These are phyloP conservation scores for Apiospora malaysiana DNA, from an alignment of 2,329 filamentous ascomycete genomes.

Conservation along the genomic window DNA sequence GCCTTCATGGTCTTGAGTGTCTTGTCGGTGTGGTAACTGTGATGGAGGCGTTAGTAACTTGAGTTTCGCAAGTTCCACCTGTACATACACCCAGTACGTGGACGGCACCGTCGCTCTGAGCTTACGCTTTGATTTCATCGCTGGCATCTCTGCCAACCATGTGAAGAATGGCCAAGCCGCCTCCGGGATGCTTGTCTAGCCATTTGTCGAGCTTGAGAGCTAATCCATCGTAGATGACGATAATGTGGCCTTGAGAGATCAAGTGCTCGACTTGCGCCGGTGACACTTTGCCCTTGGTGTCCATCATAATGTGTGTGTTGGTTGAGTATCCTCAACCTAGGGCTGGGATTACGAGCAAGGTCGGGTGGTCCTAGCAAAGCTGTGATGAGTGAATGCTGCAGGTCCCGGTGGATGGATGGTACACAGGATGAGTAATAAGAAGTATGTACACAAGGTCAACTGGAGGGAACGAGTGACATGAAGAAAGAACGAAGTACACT, in stretches of 20 bases:
- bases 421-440: background rate
- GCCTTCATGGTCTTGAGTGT: conserved; percentile 63
- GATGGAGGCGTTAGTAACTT: background rate
- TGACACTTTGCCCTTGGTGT: conserved; percentile 50
- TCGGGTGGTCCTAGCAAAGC: background rate
- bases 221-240: conserved; percentile 62
- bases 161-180: conserved; percentile 63
- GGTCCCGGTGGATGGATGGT: background rate
- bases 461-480: background rate
- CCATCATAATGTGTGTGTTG: background rate
- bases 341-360: background rate
- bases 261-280: conserved; percentile 53
- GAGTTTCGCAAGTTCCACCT: background rate
- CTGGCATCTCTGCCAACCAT: conserved; percentile 66
- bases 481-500: background rate
- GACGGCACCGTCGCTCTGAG: conserved; percentile 21
- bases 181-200: conserved; percentile 65
- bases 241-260: conserved; percentile 60
- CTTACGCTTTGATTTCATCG: conserved; percentile 64
- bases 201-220: conserved; percentile 63
- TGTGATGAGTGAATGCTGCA: background rate
- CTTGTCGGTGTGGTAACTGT: conserved; percentile 61
- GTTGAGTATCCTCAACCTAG: background rate
- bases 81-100: conserved; percentile 16
- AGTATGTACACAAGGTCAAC: background rate